phyloP scores from a whole-genome alignment of 139 green algal species.

The Chlamydomonas sp. region DNA sequence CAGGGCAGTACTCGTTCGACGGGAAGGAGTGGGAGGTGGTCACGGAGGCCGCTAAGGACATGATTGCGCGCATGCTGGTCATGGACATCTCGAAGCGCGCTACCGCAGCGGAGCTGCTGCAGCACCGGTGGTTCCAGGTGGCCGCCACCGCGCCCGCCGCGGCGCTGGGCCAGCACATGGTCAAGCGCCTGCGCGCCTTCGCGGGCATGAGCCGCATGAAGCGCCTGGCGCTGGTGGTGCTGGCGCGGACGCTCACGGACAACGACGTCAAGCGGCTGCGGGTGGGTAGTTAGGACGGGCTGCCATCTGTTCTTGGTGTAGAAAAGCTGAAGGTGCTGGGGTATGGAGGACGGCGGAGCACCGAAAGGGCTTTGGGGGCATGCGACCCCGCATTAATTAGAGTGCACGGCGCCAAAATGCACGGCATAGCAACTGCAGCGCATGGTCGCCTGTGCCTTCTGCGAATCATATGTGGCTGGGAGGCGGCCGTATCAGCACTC shows the following conservation, averaged over 20 bases:
- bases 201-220: slow-evolving; percentile 72
- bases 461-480: too few species aligned
- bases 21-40: slow-evolving; percentile 75
- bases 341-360: too few species aligned
- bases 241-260: slow-evolving; percentile 68
- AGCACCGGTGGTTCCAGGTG: slow-evolving; percentile 66
- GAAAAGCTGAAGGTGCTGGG: not conserved
- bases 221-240: slow-evolving; percentile 67
- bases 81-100: slow-evolving; percentile 79
- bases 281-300: slow-evolving; percentile 33
- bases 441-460: too few species aligned
- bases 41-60: slow-evolving; percentile 80
- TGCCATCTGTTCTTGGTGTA: not conserved
- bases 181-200: slow-evolving; percentile 70
- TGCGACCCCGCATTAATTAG: too few species aligned
- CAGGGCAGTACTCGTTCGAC: slow-evolving; percentile 69
- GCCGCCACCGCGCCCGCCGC: slow-evolving; percentile 59
- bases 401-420: too few species aligned
- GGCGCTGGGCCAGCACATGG: slow-evolving; percentile 66
- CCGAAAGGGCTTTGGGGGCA: too few species aligned
- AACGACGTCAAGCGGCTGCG: slow-evolving; percentile 68
- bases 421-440: too few species aligned
- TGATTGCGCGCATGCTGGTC: slow-evolving; percentile 79
- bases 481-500: too few species aligned
- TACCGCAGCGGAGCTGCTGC: slow-evolving; percentile 66